Evolutionary conservation across 169 alveolate genomes (phyloP).

Genomic region (Eimeria acervulina): DNA sequence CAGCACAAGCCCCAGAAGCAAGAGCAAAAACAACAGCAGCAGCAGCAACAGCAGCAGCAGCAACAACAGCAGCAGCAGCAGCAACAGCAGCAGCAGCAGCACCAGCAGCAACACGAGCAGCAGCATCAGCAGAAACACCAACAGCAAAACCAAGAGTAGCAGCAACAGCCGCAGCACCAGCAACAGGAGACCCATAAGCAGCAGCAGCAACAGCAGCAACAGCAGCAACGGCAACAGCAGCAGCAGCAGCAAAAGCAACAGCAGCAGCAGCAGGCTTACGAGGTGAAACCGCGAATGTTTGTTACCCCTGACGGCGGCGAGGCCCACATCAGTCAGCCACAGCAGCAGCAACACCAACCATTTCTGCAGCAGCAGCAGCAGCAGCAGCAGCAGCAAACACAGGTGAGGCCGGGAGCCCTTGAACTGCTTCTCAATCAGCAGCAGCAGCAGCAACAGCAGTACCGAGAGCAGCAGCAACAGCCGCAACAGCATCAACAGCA

Average conservation of each 20-base stretch:
- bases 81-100: too few relatives aligned
- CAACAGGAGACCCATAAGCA: background rate
- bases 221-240: background rate
- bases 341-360: background rate
- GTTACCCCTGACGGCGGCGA: background rate
- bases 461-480: background rate
- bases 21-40: too few relatives aligned
- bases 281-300: too few relatives aligned
- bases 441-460: background rate
- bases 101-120: too few relatives aligned
- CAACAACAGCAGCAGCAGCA: too few relatives aligned
- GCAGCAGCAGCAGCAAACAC: background rate
- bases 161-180: background rate
- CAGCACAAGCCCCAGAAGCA: too few relatives aligned
- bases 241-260: background rate
- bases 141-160: too few relatives aligned
- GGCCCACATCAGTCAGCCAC: background rate
- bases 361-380: background rate
- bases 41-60: too few relatives aligned
- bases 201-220: background rate
- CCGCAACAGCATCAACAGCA: background rate
- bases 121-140: too few relatives aligned
- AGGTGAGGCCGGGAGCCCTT: too few relatives aligned
- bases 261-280: constrained; percentile 4
- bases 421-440: too few relatives aligned